Evolutionary conservation across 2,329 filamentous ascomycete genomes (phyloP), one percentile per base, ranked within the genome.

Genomic region (Microascus cirrosus): DNA sequence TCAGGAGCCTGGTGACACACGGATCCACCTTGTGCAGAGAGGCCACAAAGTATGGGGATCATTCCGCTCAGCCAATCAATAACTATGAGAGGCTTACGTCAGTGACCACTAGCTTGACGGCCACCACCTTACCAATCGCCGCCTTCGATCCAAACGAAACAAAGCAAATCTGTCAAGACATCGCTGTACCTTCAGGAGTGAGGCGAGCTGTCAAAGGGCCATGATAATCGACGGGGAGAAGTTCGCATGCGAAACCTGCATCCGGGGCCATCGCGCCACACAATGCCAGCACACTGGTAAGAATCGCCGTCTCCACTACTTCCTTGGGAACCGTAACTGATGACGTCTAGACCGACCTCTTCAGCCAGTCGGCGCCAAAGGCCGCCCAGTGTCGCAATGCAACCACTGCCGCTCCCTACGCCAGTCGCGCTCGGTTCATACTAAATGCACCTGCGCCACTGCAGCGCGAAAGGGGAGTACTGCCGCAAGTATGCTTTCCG

Each of bases 201-300:
- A 5, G 15, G 3, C 18, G 36, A 13, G 18, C 6, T 12, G 36
- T 39, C 11, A 2, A 39, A 39, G 18, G 15, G 73, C 66, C 61
- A 92, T 92, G 89, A 80, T 92, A 72, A 89, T 92, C 73, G 86
- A 96, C 80, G 93, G 93, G 74, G 90, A 96, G 79, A 97, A 97
- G 80, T 96, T 84, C 79, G 93, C 93, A 74, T 97, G 93, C 80
- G 90, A 95, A 77, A 92, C 92, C 76, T 99, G 94, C 77, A 91
- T 99, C 71, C 89, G 94, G 74, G 94, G 94, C 70, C 94, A 99
- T 78, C 90, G 94, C 71, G 94, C 99, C 70, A 96, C 92, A 86
- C 96, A 94, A 72, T 99, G 94, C 80, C 90, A 93, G 73, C 94
- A 99, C 74, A 83, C 84, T 72, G 91, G 92, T 96, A 84, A 79